Base-by-base conservation (phyloP, 2,329 filamentous ascomycete species). In the Gyromitra esculenta region DNA sequence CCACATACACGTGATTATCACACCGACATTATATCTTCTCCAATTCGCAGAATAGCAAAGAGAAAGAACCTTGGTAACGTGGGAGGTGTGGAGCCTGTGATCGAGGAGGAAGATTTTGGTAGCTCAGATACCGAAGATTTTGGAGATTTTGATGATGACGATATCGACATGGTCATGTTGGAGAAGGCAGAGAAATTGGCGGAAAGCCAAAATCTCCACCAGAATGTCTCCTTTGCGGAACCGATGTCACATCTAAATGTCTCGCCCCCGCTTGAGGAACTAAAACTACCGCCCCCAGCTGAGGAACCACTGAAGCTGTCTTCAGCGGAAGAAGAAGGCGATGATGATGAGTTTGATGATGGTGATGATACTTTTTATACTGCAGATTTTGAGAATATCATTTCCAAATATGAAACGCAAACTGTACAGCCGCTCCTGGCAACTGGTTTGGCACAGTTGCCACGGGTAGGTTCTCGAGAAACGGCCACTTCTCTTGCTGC, bases 301-400 rank as follows among this genome's bases (percentile, higher is more conserved):
- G 78, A 79, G 7, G 79, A 54, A 37, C 80, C 81, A 56, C 73
- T 37, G 64, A 48, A 62, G 25, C 5, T 73, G 8, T 67, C 72
- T 18, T 67, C 56, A 39, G 35, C 41, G 25, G 67, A 78, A 5
- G 80, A 78, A 31, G 4, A 31, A 1, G 80, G 81, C 73, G 81
- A 82, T 54, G 84, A 85, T 56, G 88, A 91, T 66, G 90, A 91
- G 57, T 91, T 92, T 83, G 90, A 87, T 59, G 90, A 92, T 77
- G 80, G 88, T 65, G 90, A 92, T 73, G 90, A 91, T 77, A 88
- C 91, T 60, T 84, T 88, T 87, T 90, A 78, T 85, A 64, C 72
- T 7, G 72, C 63, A 35, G 67, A 72, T 35, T 43, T 72, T 54
- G 72, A 76, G 50, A 52, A 88, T 68, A 84, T 89, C 50, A 85